Evolutionary conservation across 345 rosid genomes (phyloP), one percentile per base, ranked within the genome.

Genomic region (Boechera divaricarpa): DNA sequence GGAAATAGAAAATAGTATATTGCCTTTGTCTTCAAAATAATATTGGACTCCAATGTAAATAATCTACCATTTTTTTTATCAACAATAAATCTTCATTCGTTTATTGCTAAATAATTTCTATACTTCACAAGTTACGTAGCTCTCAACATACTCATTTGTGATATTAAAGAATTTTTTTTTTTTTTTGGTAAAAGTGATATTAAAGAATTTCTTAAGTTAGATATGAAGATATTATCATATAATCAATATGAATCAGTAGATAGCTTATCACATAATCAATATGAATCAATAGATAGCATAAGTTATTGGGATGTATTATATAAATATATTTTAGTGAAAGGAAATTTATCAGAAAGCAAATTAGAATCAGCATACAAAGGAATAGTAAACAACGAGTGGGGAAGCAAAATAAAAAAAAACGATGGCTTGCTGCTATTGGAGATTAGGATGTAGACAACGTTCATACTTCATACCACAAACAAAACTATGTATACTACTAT

Each of bases 391-490:
- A 1, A 64, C 60, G 7, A 59, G 35, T 24, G 31, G 31, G 6
- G 55, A 42, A 57, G 41, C 49, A 36, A 69, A 28, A 28, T 2
- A 28, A 7, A 21, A 8, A 51, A 53, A 26, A 51, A 32, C 53
- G 26, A 58, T 18, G 57, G 57, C 26, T 35, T 59, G 56, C 33
- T 18, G 56, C 33, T 18, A 29, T 60, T 18, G 28, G 59, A 71
- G 48, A 18, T 44, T 24, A 24, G 15, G 59, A 59, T 24, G 38
- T 47, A 38, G 49, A 49, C 51, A 48, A 48, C 39, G 53, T 29
- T 26, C 29, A 55, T 61, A 60, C 63, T 29, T 36, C 29, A 55
- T 61, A 60, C 63, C 60, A 49, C 18, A 62, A 29, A 16, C 55
- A 31, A 44, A 54, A 73, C 77, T 44, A 32, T 54, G 13, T 7